A percentile compares a stretch with the other conserved stretches of the same genome.
Evolutionary conservation across 2,329 filamentous ascomycete species (phyloP).

Genomic region (Aspergillus aculeatinus): DNA sequence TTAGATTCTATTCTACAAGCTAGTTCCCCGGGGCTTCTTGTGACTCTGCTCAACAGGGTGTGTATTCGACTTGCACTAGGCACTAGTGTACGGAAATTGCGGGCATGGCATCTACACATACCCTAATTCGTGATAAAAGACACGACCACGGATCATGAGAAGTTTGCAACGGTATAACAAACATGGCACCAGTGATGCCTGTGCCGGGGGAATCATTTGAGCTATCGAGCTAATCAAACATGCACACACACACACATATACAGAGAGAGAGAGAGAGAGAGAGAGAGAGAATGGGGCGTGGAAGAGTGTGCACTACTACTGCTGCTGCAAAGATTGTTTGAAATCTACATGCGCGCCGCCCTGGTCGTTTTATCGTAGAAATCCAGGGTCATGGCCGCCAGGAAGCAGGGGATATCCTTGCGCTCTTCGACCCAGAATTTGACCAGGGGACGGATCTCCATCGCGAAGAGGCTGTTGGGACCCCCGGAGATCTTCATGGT

Average conservation of each 20-base stretch:
- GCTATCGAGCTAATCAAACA: neutral
- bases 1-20: too few species aligned
- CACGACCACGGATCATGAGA: neutral
- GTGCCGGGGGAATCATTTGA: slow-evolving; percentile 29
- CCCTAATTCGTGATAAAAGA: too few species aligned
- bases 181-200: slow-evolving; percentile 1
- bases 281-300: neutral
- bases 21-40: too few species aligned
- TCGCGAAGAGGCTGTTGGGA: slow-evolving; percentile 79
- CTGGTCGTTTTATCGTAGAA: slow-evolving; percentile 70
- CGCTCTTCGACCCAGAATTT: slow-evolving; percentile 95
- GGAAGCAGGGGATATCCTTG: slow-evolving; percentile 88
- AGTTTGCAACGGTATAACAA: neutral
- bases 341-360: slow-evolving; percentile 36
- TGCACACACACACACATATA: too few species aligned
- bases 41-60: neutral
- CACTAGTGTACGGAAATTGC: neutral
- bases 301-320: neutral
- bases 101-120: too few species aligned
- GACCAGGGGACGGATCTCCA: slow-evolving; percentile 80
- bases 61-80: neutral
- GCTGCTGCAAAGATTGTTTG: neutral
- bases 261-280: neutral
- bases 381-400: slow-evolving; percentile 87
- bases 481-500: slow-evolving; percentile 98